Evolutionary conservation across 1,139 yeast species (phyloP).

Genomic region (Martiniozyma asiatica): DNA sequence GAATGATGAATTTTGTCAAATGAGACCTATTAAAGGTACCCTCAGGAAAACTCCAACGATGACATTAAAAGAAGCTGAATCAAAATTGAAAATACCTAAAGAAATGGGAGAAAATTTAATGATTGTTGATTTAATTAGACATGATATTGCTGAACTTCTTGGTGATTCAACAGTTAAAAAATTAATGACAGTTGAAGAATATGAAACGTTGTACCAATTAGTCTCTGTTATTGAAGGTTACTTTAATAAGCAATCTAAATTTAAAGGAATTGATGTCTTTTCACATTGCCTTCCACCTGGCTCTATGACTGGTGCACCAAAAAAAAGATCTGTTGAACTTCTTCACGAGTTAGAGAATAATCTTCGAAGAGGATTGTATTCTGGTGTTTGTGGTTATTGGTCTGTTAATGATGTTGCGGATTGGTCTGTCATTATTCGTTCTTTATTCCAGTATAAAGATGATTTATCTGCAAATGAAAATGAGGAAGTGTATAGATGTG

Average conservation of each 20-base stretch:
- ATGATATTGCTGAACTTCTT: slow-evolving; percentile 70
- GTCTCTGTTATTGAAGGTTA: slow-evolving; percentile 80
- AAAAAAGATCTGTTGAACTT: slow-evolving; percentile 79
- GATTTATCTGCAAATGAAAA: slow-evolving; percentile 30
- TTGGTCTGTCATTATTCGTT: slow-evolving; percentile 92
- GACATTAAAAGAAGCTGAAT: slow-evolving; percentile 46
- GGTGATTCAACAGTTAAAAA: slow-evolving; percentile 58
- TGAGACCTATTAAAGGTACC: slow-evolving; percentile 94
- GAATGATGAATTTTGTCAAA: slow-evolving; percentile 52
- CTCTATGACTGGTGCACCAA: slow-evolving; percentile 99
- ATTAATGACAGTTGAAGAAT: slow-evolving; percentile 88
- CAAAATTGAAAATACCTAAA: slow-evolving; percentile 68
- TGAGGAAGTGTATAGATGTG: slow-evolving; percentile 57
- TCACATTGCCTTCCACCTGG: slow-evolving; percentile 88
- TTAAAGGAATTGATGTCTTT: slow-evolving; percentile 68
- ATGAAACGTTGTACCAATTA: slow-evolving; percentile 77
- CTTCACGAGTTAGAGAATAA: slow-evolving; percentile 40
- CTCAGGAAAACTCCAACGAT: slow-evolving; percentile 52
- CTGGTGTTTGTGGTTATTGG: slow-evolving; percentile 96
- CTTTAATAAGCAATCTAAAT: slow-evolving; percentile 24
- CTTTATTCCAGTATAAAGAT: slow-evolving; percentile 54
- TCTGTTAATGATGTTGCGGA: slow-evolving; percentile 79
- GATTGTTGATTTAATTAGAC: slow-evolving; percentile 94
- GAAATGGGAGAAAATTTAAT: slow-evolving; percentile 92
- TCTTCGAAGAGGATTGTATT: slow-evolving; percentile 72